Evolutionary conservation across 2,329 filamentous ascomycete genomes (phyloP).

Genomic region (Cryphonectria naterciae): DNA sequence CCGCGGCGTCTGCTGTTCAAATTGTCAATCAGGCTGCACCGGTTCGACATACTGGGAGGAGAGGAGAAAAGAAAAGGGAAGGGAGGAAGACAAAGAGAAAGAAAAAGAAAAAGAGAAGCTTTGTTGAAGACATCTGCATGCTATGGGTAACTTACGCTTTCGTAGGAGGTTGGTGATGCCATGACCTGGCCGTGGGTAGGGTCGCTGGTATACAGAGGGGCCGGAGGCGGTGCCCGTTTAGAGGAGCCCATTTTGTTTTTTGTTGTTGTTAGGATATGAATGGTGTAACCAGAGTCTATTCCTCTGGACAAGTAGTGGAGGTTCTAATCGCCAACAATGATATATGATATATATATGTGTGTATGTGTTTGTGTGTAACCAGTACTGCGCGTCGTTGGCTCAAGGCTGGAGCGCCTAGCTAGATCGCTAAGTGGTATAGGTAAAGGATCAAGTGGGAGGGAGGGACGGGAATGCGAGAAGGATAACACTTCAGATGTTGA

Average conservation of each 20-base stretch:
- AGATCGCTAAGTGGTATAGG: neutral
- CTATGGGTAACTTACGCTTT: conserved; percentile 25
- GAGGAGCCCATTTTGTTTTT: conserved; percentile 23
- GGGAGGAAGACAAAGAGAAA: neutral
- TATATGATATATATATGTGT: neutral
- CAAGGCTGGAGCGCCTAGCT: neutral
- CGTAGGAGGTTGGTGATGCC: conserved; percentile 25
- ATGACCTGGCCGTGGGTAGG: conserved; percentile 7
- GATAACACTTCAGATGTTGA: neutral
- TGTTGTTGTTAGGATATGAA: neutral
- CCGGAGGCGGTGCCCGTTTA: conserved; percentile 26
- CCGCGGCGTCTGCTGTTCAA: conserved; percentile 15
- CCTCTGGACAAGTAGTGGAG: neutral
- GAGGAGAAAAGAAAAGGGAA: neutral
- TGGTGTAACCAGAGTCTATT: neutral
- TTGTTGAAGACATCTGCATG: neutral
- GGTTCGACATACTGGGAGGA: neutral
- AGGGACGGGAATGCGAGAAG: neutral
- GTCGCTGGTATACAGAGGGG: conserved; percentile 27
- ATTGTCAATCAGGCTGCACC: neutral
- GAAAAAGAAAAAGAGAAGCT: neutral
- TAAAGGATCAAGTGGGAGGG: neutral
- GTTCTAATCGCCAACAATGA: neutral
- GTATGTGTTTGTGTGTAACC: neutral
- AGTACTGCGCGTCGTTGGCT: neutral